These are phyloP conservation scores for Prunus davidiana DNA, from an alignment of 306 rosid genomes.

Conservation along the genomic window DNA sequence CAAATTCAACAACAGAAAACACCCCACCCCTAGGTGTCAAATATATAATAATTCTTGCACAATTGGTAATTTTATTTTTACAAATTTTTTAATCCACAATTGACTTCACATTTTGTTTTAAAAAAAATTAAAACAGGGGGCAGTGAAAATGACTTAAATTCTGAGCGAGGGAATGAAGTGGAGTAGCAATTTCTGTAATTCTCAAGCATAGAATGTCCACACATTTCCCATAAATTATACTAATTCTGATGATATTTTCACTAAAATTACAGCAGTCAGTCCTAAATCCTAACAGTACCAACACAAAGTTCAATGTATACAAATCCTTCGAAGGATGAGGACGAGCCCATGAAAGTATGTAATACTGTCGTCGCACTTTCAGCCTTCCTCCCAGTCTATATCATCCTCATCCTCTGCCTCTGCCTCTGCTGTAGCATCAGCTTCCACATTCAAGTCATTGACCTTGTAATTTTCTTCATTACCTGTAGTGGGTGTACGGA, in stretches of 20 bases:
- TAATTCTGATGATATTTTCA: neutral
- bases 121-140: neutral
- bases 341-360: neutral
- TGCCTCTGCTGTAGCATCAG: constrained; percentile 48
- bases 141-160: too few relatives aligned
- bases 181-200: neutral
- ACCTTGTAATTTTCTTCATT: constrained; percentile 64
- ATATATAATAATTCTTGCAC: too few relatives aligned
- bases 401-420: constrained; percentile 44
- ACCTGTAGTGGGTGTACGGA: constrained; percentile 32
- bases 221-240: neutral
- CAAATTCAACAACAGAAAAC: constrained; percentile 7
- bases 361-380: constrained; percentile 6
- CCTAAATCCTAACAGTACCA: constrained; percentile 9
- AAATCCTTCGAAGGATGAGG: neutral
- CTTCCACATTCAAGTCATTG: constrained; percentile 73
- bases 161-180: neutral
- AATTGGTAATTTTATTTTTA: too few relatives aligned
- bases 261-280: neutral
- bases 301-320: neutral
- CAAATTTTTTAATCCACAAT: too few relatives aligned
- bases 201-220: neutral
- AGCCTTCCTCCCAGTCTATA: constrained; percentile 95
- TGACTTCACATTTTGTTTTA: too few relatives aligned
- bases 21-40: constrained; percentile 7